These are phyloP conservation scores for Talaromyces verruculosus DNA, from an alignment of 2,329 filamentous ascomycete genomes.

Conservation along the genomic window DNA sequence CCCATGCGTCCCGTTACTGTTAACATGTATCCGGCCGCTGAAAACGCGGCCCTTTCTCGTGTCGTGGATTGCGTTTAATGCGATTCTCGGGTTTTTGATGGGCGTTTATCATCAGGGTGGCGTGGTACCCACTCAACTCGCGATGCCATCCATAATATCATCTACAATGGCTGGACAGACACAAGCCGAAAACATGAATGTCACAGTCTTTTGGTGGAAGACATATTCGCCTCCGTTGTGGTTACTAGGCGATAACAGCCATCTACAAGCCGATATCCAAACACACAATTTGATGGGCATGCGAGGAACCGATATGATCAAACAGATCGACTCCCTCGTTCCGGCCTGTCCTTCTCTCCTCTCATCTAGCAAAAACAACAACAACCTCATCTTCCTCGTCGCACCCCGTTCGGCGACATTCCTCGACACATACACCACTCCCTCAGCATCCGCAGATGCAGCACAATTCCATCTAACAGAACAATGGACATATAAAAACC, in stretches of 20 bases:
- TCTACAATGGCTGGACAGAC: constrained; percentile 19
- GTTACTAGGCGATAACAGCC: constrained; percentile 46
- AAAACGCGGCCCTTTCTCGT: constrained; percentile 43
- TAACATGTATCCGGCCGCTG: constrained; percentile 49
- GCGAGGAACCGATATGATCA: constrained; percentile 42
- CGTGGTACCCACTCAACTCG: constrained; percentile 51
- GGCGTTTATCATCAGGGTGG: constrained; percentile 57
- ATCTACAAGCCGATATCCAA: constrained; percentile 34
- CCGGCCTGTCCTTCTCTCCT: constrained; percentile 30
- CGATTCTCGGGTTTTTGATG: constrained; percentile 50
- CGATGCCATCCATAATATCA: constrained; percentile 43
- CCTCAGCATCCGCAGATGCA: neutral
- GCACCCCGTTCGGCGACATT: constrained; percentile 48
- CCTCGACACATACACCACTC: constrained; percentile 39
- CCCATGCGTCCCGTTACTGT: constrained; percentile 52
- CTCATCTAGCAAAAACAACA: neutral
- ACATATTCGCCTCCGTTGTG: constrained; percentile 55
- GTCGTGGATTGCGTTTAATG: constrained; percentile 52
- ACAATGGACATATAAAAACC: constrained; percentile 47
- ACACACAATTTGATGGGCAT: constrained; percentile 53
- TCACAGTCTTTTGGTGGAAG: constrained; percentile 55
- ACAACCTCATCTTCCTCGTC: constrained; percentile 43
- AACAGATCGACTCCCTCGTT: constrained; percentile 37
- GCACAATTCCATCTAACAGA: constrained; percentile 37
- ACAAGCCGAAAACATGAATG: constrained; percentile 21